Evolutionary conservation across 345 rosid species (phyloP), one percentile per base, ranked within the genome.

Genomic region (Crucihimalaya himalaica): DNA sequence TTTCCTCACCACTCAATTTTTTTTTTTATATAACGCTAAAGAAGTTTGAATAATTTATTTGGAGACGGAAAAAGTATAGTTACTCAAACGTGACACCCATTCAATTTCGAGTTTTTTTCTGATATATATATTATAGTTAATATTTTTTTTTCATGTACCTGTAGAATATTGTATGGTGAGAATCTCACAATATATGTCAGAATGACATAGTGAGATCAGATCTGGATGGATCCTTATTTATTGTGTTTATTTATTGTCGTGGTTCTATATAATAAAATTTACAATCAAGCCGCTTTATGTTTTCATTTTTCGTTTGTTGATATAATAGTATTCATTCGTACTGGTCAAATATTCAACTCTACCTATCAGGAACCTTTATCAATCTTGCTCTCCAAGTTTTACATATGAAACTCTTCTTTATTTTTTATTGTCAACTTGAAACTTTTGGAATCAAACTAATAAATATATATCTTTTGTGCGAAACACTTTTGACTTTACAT

Each of bases 381-480:
- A 37, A 69, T 76, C 79, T 76, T 76, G 71, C 65, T 63, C 79
- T 6, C 37, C 70, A 69, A 69, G 79, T 55, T 61, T 61, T 52
- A 16, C 54, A 60, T 34, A 34, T 16, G 25, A 14, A 42, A 13
- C 21, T 42, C 9, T 35, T 20, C 15, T 62, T 3, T 10, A 1
- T 40, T 40, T 4, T 52, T 46, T 20, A 18, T 52, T 8, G 65
- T 73, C 77, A 73, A 73, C 64, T 73, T 35, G 55, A 53, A 21
- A 58, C 56, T n/a, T 23, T 21, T 31, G 48, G 63, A 68, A 75
- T 42, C 50, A 40, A 10, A n/a, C 7, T 66, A 27, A 66, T 63
- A 27, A 3, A 46, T 19, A 39, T 9, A 14, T 9, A 15, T 39
- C 3, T 37, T 25, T 46, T 35, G 8, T 34, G 7, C 16, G 28